Conservation (phyloP, 129 eudicot species). For the Oenanthe sinensis region DNA sequence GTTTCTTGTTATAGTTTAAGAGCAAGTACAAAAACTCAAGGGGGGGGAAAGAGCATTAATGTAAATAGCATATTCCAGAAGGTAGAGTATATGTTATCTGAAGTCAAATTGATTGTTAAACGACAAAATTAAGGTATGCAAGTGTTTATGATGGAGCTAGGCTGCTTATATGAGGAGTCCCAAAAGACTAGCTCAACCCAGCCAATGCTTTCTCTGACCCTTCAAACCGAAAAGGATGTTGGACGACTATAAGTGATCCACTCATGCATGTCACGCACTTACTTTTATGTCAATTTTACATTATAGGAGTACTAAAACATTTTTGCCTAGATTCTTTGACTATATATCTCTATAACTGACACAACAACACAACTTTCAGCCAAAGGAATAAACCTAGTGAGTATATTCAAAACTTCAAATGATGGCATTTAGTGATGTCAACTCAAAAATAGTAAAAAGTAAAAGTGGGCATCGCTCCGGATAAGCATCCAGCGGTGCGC, state of each 20-base stretch:
- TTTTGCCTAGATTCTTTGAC: neutral
- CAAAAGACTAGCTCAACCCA: neutral
- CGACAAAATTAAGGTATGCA: neutral
- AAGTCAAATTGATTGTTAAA: slow-evolving; percentile 16
- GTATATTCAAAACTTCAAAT: neutral
- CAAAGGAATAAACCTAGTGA: slow-evolving; percentile 5
- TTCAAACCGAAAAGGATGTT: neutral
- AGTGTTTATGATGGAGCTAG: neutral
- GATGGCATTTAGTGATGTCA: neutral
- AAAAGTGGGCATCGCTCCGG: neutral
- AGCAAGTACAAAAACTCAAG: neutral
- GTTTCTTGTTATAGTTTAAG: neutral
- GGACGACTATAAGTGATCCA: neutral
- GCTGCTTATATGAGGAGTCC: neutral
- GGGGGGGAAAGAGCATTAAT: slow-evolving; percentile 5
- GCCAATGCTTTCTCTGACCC: neutral
- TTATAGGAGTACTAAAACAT: neutral
- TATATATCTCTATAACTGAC: neutral
- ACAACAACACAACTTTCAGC: neutral
- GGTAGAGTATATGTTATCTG: slow-evolving; percentile 12
- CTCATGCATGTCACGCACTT: neutral
- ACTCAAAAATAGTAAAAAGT: neutral
- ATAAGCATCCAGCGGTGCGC: neutral
- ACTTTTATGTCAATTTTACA: neutral
- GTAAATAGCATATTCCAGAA: slow-evolving; percentile 33